Evolutionary conservation across 805 yeast genomes (phyloP).

Genomic region (Cyberlindnera galapagoensis): DNA sequence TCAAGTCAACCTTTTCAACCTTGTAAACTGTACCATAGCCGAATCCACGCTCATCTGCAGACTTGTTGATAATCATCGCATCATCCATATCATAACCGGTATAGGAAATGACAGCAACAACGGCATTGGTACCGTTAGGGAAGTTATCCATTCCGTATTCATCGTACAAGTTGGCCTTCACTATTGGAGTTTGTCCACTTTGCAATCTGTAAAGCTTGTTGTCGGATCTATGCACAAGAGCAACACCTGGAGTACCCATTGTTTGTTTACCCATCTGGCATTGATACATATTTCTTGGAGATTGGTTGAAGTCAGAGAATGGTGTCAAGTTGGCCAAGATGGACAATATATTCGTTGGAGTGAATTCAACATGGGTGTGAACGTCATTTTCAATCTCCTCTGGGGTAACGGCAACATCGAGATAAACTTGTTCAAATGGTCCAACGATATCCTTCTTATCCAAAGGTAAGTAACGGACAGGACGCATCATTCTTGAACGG

Average conservation of each 20-base stretch:
- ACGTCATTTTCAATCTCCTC: conserved; percentile 75
- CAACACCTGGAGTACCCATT: conserved; percentile 99
- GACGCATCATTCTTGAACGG: conserved; percentile 91
- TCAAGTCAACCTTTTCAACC: conserved; percentile 84
- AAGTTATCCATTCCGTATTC: conserved; percentile 97
- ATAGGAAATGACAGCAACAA: conserved; percentile 96
- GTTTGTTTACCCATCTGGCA: conserved; percentile 99
- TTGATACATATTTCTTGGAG: conserved; percentile 99
- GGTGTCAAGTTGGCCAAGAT: conserved; percentile 97
- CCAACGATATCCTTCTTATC: conserved; percentile 84
- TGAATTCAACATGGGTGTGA: conserved; percentile 89
- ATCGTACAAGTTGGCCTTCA: conserved; percentile 86
- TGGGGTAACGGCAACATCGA: conserved; percentile 93
- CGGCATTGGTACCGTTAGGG: conserved; percentile 98
- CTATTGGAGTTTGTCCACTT: conserved; percentile 96
- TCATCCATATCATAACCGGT: conserved; percentile 99
- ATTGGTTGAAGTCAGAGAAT: conserved; percentile 96
- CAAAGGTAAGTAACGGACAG: conserved; percentile 84
- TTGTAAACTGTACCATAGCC: conserved; percentile 96
- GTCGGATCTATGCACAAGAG: conserved; percentile 84
- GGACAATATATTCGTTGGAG: conserved; percentile 92
- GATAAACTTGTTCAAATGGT: conserved; percentile 96
- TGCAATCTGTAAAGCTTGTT: conserved; percentile 91
- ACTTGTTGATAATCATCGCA: conserved; percentile 96
- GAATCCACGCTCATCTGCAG: conserved; percentile 96